Base-by-base conservation (phyloP, 768 basidiomycete species). In the Pleurotus sapidus region DNA sequence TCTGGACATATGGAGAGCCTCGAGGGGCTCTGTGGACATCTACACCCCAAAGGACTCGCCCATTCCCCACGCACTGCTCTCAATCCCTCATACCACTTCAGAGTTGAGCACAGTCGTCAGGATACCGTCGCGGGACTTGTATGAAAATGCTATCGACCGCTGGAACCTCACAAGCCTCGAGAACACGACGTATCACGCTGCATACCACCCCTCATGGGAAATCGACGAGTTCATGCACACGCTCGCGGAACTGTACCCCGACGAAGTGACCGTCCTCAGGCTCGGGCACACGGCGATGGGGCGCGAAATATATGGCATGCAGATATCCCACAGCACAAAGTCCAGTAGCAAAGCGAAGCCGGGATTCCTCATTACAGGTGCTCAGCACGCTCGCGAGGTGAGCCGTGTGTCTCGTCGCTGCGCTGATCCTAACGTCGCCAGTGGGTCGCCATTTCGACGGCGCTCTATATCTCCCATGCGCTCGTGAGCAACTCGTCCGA, bases 391-490 rank as follows among this genome's bases (percentile, higher is more conserved):
- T 15, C 74, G 90, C 46, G 90, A 90, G 77, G 88, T 86, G 30
- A 20, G 23, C 18, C 46, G 7, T 47, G 56, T 49, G 61, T 43
- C 15, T 23, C 20, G 30, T 39, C 30, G 8, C 57, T 38, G 18
- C 37, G 20, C 42, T 43, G 27, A 53, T 40, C 6, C 34, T 55
- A 14, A n/a, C 25, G 1, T 57, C n/a, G 4, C 15, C 50, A 92
- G 87, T 95, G 93, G 93, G 80, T 95, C 51, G 87, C 91, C 3
- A 86, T 89, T 0, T 79, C 91, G 0, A 82, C 91, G 0, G 75
- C 88, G 0, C 73, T 89, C 9, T 93, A 93, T 66, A 66, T 91
- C 40, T 79, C 87, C 0, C 91, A 95, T 64, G 80, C 85, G 0
- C 77, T 95, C 4, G 74, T 88, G 3, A 70, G 82, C 5, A 70